Conservation (phyloP, 73 alveolate species). For the Urostyla sp. region DNA sequence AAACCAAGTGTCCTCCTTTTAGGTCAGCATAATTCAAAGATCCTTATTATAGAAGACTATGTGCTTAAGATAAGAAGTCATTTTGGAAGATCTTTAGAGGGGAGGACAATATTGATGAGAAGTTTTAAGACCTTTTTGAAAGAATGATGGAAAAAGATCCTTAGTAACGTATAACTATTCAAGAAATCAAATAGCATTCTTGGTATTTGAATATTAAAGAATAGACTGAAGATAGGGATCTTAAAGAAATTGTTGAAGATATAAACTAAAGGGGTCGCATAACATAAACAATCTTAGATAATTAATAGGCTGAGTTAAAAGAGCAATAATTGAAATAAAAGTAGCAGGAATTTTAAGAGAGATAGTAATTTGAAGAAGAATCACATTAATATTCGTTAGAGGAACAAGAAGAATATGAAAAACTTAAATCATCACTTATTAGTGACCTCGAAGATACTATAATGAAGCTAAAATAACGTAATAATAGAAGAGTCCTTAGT, state of each 20-base stretch:
- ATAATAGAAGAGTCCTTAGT: too few species aligned
- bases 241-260: not conserved
- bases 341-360: constrained; percentile 4
- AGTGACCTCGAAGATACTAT: too few species aligned
- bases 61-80: constrained; percentile 36
- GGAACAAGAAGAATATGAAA: constrained; percentile 5
- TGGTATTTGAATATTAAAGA: constrained; percentile 44
- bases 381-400: not conserved
- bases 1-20: constrained; percentile 56
- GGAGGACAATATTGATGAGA: not conserved
- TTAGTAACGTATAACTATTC: not conserved
- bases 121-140: constrained; percentile 53
- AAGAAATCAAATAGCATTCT: constrained; percentile 59
- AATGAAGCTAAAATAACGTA: too few species aligned
- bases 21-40: constrained; percentile 40
- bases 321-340: not conserved
- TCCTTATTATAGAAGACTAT: constrained; percentile 53
- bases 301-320: not conserved
- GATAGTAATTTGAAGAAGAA: not conserved
- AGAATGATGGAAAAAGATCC: constrained; percentile 57
- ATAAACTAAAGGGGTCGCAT: not conserved
- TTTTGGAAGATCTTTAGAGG: constrained; percentile 59
- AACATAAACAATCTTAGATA: not conserved
- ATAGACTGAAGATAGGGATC: not conserved
- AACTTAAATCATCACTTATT: not conserved